Evolutionary conservation across 2,329 filamentous ascomycete genomes (phyloP).

Genomic region (Fusarium aywerte): DNA sequence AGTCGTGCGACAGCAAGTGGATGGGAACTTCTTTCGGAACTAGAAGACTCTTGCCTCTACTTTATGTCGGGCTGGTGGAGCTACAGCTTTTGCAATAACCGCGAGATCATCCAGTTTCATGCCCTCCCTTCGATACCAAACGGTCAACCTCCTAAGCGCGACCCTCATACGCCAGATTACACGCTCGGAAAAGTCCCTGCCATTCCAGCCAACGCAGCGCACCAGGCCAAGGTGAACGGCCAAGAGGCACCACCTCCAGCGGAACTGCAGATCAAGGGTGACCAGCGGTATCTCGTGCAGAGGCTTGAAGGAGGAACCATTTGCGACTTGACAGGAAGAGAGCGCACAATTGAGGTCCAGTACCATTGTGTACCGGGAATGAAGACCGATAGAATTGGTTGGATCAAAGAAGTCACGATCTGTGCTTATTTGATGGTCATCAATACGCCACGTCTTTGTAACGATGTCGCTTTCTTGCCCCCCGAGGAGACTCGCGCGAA

Average conservation of each 20-base stretch:
- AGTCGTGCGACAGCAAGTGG: conserved; percentile 80
- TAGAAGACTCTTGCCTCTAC: conserved; percentile 87
- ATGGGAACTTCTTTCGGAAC: conserved; percentile 80
- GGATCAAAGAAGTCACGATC: conserved; percentile 92
- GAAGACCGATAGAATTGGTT: conserved; percentile 79
- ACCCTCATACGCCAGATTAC: conserved; percentile 79
- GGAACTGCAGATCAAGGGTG: conserved; percentile 82
- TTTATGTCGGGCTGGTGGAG: conserved; percentile 91
- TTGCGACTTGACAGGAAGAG: conserved; percentile 85
- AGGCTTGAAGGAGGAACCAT: conserved; percentile 80
- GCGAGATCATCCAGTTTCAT: conserved; percentile 90
- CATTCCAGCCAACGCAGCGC: conserved; percentile 48
- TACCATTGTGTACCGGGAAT: conserved; percentile 81
- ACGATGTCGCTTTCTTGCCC: conserved; percentile 86
- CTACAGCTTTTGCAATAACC: conserved; percentile 92
- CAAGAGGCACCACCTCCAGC: conserved; percentile 57
- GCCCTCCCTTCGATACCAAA: conserved; percentile 75
- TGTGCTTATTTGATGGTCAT: conserved; percentile 95
- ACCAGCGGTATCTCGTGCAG: conserved; percentile 88
- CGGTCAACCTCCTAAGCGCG: conserved; percentile 79
- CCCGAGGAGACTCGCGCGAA: conserved; percentile 82
- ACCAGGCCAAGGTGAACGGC: conserved; percentile 38
- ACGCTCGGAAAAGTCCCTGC: conserved; percentile 71
- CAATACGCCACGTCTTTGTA: conserved; percentile 87
- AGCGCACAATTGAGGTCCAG: conserved; percentile 86